phyloP scores from a whole-genome alignment of 202 grass and related monocot genomes.

The Zoysia matrella region DNA sequence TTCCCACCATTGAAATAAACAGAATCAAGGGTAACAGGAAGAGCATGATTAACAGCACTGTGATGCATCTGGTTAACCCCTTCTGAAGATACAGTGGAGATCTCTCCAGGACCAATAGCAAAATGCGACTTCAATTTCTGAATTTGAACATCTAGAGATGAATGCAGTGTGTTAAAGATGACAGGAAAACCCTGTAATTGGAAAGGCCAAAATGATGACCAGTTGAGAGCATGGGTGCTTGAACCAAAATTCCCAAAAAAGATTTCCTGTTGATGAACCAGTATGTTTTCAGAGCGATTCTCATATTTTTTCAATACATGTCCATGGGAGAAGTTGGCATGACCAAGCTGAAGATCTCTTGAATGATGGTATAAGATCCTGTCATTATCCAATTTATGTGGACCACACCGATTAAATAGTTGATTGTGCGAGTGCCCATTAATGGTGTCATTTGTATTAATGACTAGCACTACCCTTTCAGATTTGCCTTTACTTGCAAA shows the following conservation, averaged over 20 bases:
- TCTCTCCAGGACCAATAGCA: conserved; percentile 61
- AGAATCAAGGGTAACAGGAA: conserved; percentile 86
- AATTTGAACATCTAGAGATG: conserved; percentile 61
- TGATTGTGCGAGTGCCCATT: conserved; percentile 26
- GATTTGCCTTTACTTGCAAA: conserved; percentile 34
- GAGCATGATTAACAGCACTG: conserved; percentile 53
- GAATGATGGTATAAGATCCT: conserved; percentile 30
- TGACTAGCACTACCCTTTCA: conserved; percentile 26
- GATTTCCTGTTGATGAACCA: conserved; percentile 19
- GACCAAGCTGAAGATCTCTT: conserved; percentile 30
- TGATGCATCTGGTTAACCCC: conserved; percentile 59
- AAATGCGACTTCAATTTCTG: conserved; percentile 73
- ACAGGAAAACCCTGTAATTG: conserved; percentile 42
- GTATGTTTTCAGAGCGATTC: conserved; percentile 41
- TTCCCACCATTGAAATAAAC: conserved; percentile 86
- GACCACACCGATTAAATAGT: conserved; percentile 31
- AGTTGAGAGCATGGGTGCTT: conserved; percentile 63
- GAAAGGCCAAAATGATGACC: conserved; percentile 63
- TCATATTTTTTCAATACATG: conserved; percentile 6
- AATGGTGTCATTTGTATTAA: conserved; percentile 25
- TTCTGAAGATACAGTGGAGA: conserved; percentile 67
- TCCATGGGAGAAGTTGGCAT: conserved; percentile 29
- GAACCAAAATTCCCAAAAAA: conserved; percentile 59
- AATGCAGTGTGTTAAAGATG: conserved; percentile 43
- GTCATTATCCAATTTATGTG: conserved; percentile 10